Evolutionary conservation across 2,329 filamentous ascomycete genomes (phyloP).

Genomic region (Periconia digitata): DNA sequence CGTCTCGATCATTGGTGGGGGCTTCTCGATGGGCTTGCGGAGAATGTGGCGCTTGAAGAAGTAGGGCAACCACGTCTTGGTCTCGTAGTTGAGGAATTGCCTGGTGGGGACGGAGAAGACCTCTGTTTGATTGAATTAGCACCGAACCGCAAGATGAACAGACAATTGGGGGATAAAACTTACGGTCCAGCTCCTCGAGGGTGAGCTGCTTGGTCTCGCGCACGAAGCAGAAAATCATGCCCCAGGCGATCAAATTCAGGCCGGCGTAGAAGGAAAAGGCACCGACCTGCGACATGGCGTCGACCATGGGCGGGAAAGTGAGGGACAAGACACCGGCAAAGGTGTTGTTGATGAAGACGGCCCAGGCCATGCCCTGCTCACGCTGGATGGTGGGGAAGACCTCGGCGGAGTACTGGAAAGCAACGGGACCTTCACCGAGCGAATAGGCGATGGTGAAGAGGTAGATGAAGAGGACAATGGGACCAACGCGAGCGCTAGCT

Average conservation of each 20-base stretch:
- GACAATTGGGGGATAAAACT: background rate
- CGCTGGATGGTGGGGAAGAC: slow-evolving; percentile 43
- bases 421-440: slow-evolving; percentile 54
- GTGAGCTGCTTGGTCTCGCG: slow-evolving; percentile 45
- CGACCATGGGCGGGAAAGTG: slow-evolving; percentile 44
- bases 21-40: slow-evolving; percentile 39
- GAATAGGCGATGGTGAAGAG: slow-evolving; percentile 42
- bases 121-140: slow-evolving; percentile 9
- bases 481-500: slow-evolving; percentile 29
- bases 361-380: slow-evolving; percentile 46
- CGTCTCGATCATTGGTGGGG: slow-evolving; percentile 43
- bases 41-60: slow-evolving; percentile 47
- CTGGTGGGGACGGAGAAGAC: slow-evolving; percentile 41
- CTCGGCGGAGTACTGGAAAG: slow-evolving; percentile 45
- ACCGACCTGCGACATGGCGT: slow-evolving; percentile 41
- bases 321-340: slow-evolving; percentile 42
- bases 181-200: slow-evolving; percentile 39
- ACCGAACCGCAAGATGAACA: too few relatives aligned
- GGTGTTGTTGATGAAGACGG: slow-evolving; percentile 48
- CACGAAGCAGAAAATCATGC: slow-evolving; percentile 44
- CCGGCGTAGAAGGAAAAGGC: slow-evolving; percentile 47
- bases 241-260: slow-evolving; percentile 44
- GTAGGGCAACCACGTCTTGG: slow-evolving; percentile 43
- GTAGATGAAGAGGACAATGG: slow-evolving; percentile 37
- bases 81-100: slow-evolving; percentile 43